Conservation (phyloP, 2,329 filamentous ascomycete species). For the Penicillium sp. region DNA sequence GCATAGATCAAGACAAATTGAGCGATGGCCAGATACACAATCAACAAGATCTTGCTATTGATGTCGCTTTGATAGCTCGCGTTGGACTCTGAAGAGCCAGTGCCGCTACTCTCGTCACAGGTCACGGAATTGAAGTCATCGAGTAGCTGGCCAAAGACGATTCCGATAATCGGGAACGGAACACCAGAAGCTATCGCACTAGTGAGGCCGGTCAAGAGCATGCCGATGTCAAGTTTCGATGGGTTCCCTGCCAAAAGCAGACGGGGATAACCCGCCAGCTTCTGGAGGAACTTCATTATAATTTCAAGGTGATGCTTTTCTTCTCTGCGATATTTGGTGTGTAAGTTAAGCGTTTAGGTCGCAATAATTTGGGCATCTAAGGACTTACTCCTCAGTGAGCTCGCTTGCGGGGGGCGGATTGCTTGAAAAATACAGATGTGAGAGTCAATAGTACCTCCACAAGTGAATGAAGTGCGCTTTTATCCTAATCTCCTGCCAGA, state of each 20-base stretch:
- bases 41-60: constrained; percentile 59
- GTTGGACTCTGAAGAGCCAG: constrained; percentile 13
- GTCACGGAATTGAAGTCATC: constrained; percentile 41
- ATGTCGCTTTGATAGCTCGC: constrained; percentile 27
- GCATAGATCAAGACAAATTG: constrained; percentile 66
- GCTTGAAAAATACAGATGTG: not conserved
- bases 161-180: constrained; percentile 43
- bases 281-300: constrained; percentile 32
- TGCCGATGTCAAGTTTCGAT: constrained; percentile 32
- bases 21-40: constrained; percentile 66
- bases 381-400: not conserved
- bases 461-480: not conserved
- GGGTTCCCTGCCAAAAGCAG: constrained; percentile 42
- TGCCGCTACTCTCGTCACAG: constrained; percentile 19
- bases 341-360: not conserved
- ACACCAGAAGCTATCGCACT: constrained; percentile 41
- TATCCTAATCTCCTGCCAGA: not conserved
- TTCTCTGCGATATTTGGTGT: not conserved
- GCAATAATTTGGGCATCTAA: not conserved
- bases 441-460: not conserved
- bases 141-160: constrained; percentile 44
- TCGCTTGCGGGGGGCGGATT: not conserved
- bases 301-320: not conserved
- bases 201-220: constrained; percentile 29
- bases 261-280: constrained; percentile 37